phyloP scores from a whole-genome alignment of 1,284 basidiomycete species.

The Apiotrichum domesticum region DNA sequence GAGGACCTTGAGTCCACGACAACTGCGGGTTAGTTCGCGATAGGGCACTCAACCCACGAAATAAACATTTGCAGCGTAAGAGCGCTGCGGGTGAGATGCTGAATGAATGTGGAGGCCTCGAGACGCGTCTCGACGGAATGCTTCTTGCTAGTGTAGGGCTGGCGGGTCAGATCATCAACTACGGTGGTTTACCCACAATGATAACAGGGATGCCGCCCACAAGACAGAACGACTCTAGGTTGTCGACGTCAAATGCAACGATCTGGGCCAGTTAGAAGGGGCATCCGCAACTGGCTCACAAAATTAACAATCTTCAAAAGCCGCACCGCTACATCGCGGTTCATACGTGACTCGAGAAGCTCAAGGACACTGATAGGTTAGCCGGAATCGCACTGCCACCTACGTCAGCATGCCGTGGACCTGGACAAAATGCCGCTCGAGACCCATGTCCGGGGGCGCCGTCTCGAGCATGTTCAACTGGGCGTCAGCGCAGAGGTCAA shows the following conservation, averaged over 20 bases:
- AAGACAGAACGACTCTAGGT: constrained; percentile 90
- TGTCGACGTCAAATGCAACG: constrained; percentile 74
- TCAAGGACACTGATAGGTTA: constrained; percentile 60
- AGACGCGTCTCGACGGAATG: constrained; percentile 85
- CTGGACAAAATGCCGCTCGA: constrained; percentile 79
- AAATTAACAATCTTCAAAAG: constrained; percentile 84
- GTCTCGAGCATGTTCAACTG: constrained; percentile 57
- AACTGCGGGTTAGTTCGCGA: constrained; percentile 52
- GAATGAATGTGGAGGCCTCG: constrained; percentile 93
- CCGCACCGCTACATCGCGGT: constrained; percentile 74
- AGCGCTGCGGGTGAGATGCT: constrained; percentile 81
- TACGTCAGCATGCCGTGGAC: constrained; percentile 86
- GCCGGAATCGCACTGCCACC: constrained; percentile 4
- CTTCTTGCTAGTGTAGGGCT: constrained; percentile 83
- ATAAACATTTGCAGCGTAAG: constrained; percentile 97
- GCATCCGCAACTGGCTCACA: constrained; percentile 50
- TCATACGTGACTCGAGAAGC: constrained; percentile 72
- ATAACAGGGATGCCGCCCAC: constrained; percentile 89
- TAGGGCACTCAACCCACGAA: constrained; percentile 56
- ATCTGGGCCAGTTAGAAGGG: constrained; percentile 55
- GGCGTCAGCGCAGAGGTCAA: background rate
- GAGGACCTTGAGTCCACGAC: constrained; percentile 85
- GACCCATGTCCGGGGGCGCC: constrained; percentile 60
- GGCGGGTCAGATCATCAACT: constrained; percentile 1
- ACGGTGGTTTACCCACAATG: constrained; percentile 62